These are phyloP conservation scores for Trametopsis cervina DNA, from an alignment of 768 basidiomycete species.

Conservation along the genomic window DNA sequence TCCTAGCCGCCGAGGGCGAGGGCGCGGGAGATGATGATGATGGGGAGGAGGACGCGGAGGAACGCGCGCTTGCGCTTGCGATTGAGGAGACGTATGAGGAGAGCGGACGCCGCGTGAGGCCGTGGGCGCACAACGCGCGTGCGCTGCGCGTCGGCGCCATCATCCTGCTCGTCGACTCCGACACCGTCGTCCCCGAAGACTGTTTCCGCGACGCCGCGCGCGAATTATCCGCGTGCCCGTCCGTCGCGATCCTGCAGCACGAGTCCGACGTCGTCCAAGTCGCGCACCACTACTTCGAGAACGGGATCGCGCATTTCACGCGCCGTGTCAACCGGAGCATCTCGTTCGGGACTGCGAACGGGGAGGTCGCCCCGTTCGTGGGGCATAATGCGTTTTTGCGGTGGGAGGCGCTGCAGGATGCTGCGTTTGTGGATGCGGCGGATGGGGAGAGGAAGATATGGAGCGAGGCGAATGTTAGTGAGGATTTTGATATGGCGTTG, in stretches of 20 bases:
- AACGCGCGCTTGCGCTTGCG: conserved; percentile 64
- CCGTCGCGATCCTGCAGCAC: conserved; percentile 87
- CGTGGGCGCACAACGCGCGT: conserved; percentile 73
- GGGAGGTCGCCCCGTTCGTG: conserved; percentile 78
- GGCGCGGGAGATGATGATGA: conserved; percentile 30
- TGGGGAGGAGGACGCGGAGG: conserved; percentile 53
- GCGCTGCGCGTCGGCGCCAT: conserved; percentile 73
- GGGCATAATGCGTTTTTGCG: conserved; percentile 87
- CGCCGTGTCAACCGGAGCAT: conserved; percentile 80
- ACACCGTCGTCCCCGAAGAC: conserved; percentile 78
- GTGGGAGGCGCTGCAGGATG: conserved; percentile 87
- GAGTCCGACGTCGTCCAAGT: conserved; percentile 93
- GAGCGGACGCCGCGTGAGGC: conserved; percentile 51
- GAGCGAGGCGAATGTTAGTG: conserved; percentile 78
- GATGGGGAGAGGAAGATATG: conserved; percentile 70
- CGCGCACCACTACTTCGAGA: conserved; percentile 85
- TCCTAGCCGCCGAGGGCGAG: conserved; percentile 35
- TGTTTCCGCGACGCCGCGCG: conserved; percentile 87
- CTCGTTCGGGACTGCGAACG: conserved; percentile 73
- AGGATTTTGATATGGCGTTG: conserved; percentile 79
- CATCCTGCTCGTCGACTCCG: conserved; percentile 78
- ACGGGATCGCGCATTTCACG: conserved; percentile 85
- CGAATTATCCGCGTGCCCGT: conserved; percentile 74
- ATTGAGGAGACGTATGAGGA: conserved; percentile 66
- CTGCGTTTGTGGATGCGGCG: conserved; percentile 60